Base-by-base conservation (phyloP, 148 eudicot species). In the Heliamphora exappendiculata region DNA sequence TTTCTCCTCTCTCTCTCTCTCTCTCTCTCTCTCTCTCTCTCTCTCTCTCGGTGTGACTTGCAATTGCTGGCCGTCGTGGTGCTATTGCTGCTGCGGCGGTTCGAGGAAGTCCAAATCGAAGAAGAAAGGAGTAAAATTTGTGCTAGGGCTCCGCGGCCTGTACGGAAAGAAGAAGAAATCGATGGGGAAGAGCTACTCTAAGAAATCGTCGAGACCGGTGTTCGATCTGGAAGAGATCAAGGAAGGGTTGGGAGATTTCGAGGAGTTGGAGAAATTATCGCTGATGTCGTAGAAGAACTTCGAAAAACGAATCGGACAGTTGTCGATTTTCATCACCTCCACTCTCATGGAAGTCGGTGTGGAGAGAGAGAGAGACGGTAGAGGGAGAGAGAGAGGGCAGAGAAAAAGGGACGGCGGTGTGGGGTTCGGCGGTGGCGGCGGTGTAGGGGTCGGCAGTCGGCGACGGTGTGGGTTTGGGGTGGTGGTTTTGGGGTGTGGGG, bases 231-330 rank as follows among this genome's bases (percentile, higher is more conserved):
- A 94, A 80, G 97, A 89, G 44, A 94, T 94, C 37, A 97, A 94
- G 86, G 98, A 94, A 86, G 98, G 98, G 72, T 79, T 94, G 36
- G 98, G 92, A 85, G 98, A 96, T 17, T 94, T 88, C 73, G 98
- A 92, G 29, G 96, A 94, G 73, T 85, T 90, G 81, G 98, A 92
- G 60, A 94, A 94, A 64, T 88, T 97, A 57, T 89, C 98, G 0
- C 91, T 94, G 80, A 94, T 94, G 98, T 92, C 98, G n/a, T 97
- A 94, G 79, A 94, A 92, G 86, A 94, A 94, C 75, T 94, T 92
- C 34, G 98, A 94, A 76, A 94, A 94, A 81, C 70, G 97, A 71
- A 92, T 94, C 73, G 98, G 98, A 53, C 97, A 92, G 78, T 94
- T 97, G 8, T 97, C 98, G 0, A 93, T 89, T 82, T 90, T 94